Percentiles rank a stretch among this genome's conserved stretches.
phyloP scores from a whole-genome alignment of 2,329 filamentous ascomycete species.

The Chalaropsis ovoidea region DNA sequence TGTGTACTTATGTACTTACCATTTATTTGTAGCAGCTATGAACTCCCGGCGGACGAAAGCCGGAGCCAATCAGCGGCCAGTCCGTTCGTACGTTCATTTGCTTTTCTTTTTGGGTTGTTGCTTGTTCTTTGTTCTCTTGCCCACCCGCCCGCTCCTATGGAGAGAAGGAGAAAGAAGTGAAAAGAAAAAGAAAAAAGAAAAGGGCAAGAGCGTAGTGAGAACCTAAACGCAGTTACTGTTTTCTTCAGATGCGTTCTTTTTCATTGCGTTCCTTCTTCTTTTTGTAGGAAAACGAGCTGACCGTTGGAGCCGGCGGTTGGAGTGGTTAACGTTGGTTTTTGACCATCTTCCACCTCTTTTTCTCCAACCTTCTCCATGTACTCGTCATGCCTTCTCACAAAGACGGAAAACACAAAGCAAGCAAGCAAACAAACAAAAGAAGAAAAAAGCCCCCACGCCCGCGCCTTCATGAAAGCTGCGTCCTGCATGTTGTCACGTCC shows the following conservation, averaged over 20 bases:
- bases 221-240: too few species aligned
- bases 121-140: not conserved
- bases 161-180: not conserved
- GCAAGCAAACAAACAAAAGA: not conserved
- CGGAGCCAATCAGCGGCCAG: not conserved
- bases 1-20: not conserved
- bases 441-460: not conserved
- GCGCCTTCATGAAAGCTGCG: not conserved
- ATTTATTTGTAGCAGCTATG: not conserved
- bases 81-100: not conserved
- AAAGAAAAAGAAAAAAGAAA: not conserved
- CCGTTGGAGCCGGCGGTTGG: too few species aligned
- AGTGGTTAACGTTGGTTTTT: too few species aligned
- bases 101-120: too few species aligned
- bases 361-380: too few species aligned
- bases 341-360: too few species aligned
- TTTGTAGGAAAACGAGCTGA: too few species aligned
- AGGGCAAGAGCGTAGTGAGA: not conserved
- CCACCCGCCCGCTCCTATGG: too few species aligned
- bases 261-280: too few species aligned
- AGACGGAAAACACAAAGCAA: too few species aligned
- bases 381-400: too few species aligned
- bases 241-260: too few species aligned
- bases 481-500: not conserved
- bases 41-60: not conserved